These are phyloP conservation scores for Chamaecyparis obtusa DNA, from an alignment of 75 land plant species.

Conservation along the genomic window DNA sequence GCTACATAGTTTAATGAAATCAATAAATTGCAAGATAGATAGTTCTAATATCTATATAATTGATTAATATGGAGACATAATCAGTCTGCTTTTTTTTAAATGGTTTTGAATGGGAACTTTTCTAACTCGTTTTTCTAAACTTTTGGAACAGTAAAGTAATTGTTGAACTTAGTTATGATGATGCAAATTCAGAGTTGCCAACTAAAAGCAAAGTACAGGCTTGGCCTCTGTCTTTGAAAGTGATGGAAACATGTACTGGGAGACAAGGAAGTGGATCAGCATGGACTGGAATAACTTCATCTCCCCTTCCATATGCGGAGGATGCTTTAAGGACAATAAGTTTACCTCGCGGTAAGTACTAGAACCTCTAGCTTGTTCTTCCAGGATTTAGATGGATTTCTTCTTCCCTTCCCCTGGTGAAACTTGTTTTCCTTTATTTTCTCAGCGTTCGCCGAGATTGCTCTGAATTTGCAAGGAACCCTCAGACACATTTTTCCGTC, in stretches of 20 bases:
- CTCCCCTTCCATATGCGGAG: conserved; percentile 65
- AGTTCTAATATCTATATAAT: not conserved
- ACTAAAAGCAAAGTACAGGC: conserved; percentile 59
- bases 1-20: too few relatives aligned
- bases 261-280: conserved; percentile 24
- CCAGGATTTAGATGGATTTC: not conserved
- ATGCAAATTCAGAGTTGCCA: conserved; percentile 61
- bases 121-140: not conserved
- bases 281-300: conserved; percentile 24
- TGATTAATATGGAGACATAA: not conserved
- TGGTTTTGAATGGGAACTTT: not conserved
- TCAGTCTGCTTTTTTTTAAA: not conserved
- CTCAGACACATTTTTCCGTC: conserved; percentile 40
- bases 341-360: conserved; percentile 55
- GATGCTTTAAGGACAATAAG: conserved; percentile 56
- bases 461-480: conserved; percentile 42
- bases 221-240: conserved; percentile 62
- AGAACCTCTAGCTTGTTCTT: not conserved
- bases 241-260: not conserved
- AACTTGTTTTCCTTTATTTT: conserved; percentile 2
- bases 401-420: not conserved
- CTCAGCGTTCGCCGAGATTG: conserved; percentile 70
- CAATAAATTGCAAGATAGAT: not conserved
- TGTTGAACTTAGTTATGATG: conserved; percentile 64
- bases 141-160: conserved; percentile 57